Evolutionary conservation across 345 rosid species (phyloP).

Genomic region (Melastoma malabathricum): DNA sequence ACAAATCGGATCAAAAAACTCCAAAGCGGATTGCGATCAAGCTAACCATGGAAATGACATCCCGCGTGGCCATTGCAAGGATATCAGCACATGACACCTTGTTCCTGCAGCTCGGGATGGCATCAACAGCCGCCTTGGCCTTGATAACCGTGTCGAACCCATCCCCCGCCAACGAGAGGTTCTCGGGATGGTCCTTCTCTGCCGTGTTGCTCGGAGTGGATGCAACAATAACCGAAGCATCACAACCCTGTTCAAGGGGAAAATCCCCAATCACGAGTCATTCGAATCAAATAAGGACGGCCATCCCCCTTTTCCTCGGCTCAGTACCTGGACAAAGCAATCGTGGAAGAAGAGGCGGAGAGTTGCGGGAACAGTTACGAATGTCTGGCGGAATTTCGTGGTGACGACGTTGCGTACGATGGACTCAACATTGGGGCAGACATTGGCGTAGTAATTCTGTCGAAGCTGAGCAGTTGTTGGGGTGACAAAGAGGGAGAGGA

Average conservation of each 20-base stretch:
- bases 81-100: constrained; percentile 82
- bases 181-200: constrained; percentile 79
- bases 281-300: neutral
- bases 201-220: constrained; percentile 46
- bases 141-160: constrained; percentile 78
- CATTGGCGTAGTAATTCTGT: constrained; percentile 28
- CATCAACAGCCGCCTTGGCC: constrained; percentile 62
- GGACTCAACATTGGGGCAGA: constrained; percentile 58
- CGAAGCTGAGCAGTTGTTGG: constrained; percentile 45
- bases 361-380: constrained; percentile 65
- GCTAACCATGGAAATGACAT: constrained; percentile 46
- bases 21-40: neutral
- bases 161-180: constrained; percentile 70
- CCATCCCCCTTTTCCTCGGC: too few relatives aligned
- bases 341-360: constrained; percentile 85
- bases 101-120: constrained; percentile 34
- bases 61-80: constrained; percentile 72
- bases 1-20: neutral
- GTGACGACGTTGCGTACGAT: constrained; percentile 39
- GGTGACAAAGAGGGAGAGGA: constrained; percentile 12
- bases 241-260: constrained; percentile 41
- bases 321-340: constrained; percentile 52
- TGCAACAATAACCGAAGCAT: constrained; percentile 54
- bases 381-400: constrained; percentile 40
- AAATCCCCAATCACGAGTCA: neutral